Evolutionary conservation across 352 stramenopile species (phyloP).

Genomic region (Phytophthora brassicae): DNA sequence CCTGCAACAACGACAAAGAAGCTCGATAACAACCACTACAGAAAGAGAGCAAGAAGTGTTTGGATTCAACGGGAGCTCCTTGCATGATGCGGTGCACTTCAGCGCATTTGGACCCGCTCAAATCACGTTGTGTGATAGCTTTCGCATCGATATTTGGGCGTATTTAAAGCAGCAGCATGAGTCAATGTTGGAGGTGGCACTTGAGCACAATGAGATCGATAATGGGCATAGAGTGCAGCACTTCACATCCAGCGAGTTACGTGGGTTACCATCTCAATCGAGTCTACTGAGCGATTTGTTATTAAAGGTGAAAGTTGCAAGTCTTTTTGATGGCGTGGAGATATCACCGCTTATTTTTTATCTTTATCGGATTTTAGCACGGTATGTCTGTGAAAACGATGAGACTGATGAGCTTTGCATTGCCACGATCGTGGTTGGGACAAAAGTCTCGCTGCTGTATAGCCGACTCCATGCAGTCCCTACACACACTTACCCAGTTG

Average conservation of each 20-base stretch:
- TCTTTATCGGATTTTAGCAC: constrained; percentile 35
- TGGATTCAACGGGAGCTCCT: constrained; percentile 1
- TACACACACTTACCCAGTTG: background rate
- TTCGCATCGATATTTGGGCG: constrained; percentile 72
- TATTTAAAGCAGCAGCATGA: constrained; percentile 64
- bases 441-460: constrained; percentile 65
- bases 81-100: constrained; percentile 54
- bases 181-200: constrained; percentile 61
- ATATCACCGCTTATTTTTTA: constrained; percentile 63
- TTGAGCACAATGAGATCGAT: constrained; percentile 55
- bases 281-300: constrained; percentile 37
- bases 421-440: constrained; percentile 55
- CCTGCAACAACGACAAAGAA: too few species aligned
- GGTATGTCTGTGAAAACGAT: constrained; percentile 11
- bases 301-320: constrained; percentile 56
- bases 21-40: background rate
- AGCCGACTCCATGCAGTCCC: constrained; percentile 41
- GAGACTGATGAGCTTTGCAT: constrained; percentile 46
- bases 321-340: constrained; percentile 64
- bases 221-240: constrained; percentile 46
- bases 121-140: constrained; percentile 42
- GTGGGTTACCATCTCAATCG: constrained; percentile 63
- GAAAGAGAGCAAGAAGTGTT: background rate
- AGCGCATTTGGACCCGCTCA: constrained; percentile 58
- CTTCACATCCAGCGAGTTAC: constrained; percentile 58